A percentile compares a stretch with the other conserved stretches of the same genome.
Evolutionary conservation across 495 filamentous ascomycete genomes (phyloP).

Genomic region (Aspergillus funiculosus): DNA sequence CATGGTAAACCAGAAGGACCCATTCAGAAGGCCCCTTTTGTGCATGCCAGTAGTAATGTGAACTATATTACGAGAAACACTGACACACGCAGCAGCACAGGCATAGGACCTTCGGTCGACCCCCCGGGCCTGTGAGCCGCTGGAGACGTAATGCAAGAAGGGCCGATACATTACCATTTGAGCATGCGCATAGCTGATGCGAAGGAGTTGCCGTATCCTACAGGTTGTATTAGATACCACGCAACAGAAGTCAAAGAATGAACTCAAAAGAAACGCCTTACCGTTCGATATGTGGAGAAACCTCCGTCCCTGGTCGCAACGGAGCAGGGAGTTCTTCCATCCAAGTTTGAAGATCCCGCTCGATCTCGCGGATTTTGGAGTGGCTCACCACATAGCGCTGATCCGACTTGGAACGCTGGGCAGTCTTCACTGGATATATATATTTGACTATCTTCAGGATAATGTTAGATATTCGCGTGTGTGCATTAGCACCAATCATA

Average conservation of each 20-base stretch:
- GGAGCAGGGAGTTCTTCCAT: constrained; percentile 68
- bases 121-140: constrained; percentile 56
- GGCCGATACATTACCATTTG: constrained; percentile 95
- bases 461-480: constrained; percentile 70
- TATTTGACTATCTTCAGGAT: constrained; percentile 80
- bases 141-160: constrained; percentile 90
- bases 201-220: constrained; percentile 79
- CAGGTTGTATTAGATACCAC: constrained; percentile 2
- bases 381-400: constrained; percentile 84
- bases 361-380: constrained; percentile 83
- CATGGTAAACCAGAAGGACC: constrained; percentile 94
- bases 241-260: neutral
- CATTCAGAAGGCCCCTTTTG: constrained; percentile 71
- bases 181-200: constrained; percentile 83
- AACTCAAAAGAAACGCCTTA: constrained; percentile 41
- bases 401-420: constrained; percentile 42
- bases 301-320: constrained; percentile 70
- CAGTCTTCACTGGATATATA: constrained; percentile 82
- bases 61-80: constrained; percentile 87
- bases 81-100: constrained; percentile 88
- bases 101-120: constrained; percentile 82
- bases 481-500: constrained; percentile 78
- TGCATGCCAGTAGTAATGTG: constrained; percentile 91
- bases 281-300: constrained; percentile 67
- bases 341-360: constrained; percentile 79